Evolutionary conservation across 805 yeast genomes (phyloP).

Genomic region (Candida andamanensis): DNA sequence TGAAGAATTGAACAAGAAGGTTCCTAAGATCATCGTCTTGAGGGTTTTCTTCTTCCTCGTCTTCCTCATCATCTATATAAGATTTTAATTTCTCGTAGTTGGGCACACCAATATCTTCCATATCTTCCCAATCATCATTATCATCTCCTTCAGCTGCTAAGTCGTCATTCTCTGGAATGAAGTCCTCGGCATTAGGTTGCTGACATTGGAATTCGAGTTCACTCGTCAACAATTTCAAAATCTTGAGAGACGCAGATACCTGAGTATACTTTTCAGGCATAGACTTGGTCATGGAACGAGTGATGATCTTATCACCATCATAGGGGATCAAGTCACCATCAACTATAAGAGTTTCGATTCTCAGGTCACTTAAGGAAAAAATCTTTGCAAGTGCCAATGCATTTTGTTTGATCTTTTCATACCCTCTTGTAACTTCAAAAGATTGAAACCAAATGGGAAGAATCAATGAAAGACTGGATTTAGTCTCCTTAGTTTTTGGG

Average conservation of each 20-base stretch:
- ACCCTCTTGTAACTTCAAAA: constrained; percentile 78
- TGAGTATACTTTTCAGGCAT: constrained; percentile 60
- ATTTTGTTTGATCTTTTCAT: constrained; percentile 59
- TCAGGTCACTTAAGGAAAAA: constrained; percentile 51
- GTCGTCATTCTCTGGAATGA: constrained; percentile 22
- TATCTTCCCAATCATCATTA: constrained; percentile 71
- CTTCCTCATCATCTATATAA: constrained; percentile 48
- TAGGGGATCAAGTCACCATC: constrained; percentile 74
- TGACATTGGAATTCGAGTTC: constrained; percentile 65
- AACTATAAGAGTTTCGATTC: constrained; percentile 50
- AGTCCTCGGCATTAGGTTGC: constrained; percentile 42
- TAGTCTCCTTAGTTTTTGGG: constrained; percentile 16
- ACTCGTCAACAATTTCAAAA: constrained; percentile 60
- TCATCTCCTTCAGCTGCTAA: constrained; percentile 40
- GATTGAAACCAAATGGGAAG: constrained; percentile 79
- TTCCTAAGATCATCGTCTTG: constrained; percentile 31
- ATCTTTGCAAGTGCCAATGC: constrained; percentile 69
- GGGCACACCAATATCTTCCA: constrained; percentile 61
- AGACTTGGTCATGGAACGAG: constrained; percentile 75
- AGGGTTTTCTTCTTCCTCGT: constrained; percentile 30
- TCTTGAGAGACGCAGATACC: constrained; percentile 66
- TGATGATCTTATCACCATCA: constrained; percentile 61
- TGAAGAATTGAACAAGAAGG: constrained; percentile 48
- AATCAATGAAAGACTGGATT: constrained; percentile 48
- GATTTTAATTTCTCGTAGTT: constrained; percentile 58